These are phyloP conservation scores for Aspergillus cejpii DNA, from an alignment of 2,329 filamentous ascomycete genomes.

Conservation along the genomic window DNA sequence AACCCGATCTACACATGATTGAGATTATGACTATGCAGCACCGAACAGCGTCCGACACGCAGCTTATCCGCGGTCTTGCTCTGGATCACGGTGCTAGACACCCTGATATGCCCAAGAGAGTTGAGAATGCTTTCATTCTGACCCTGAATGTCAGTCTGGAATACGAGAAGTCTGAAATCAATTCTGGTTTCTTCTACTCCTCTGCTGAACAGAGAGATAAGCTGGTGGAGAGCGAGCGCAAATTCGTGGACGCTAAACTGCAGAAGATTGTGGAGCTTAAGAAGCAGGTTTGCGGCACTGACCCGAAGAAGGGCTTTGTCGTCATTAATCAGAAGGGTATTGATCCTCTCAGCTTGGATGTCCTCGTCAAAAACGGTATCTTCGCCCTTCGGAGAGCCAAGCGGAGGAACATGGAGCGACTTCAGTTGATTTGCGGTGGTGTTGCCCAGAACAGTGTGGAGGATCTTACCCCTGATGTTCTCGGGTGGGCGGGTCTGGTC, in stretches of 20 bases:
- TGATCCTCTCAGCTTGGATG: conserved; percentile 89
- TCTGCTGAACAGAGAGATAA: conserved; percentile 96
- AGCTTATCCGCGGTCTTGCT: conserved; percentile 86
- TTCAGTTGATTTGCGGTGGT: conserved; percentile 91
- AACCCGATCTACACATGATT: conserved; percentile 97
- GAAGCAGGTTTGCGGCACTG: conserved; percentile 91
- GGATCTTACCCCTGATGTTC: conserved; percentile 75
- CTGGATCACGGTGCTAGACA: conserved; percentile 93
- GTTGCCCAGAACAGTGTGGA: conserved; percentile 93
- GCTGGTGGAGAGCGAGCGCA: conserved; percentile 92
- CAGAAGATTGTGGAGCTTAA: conserved; percentile 97
- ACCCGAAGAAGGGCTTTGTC: conserved; percentile 91
- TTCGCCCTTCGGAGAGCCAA: conserved; percentile 90
- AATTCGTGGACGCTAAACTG: conserved; percentile 92
- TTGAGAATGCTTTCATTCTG: conserved; percentile 92
- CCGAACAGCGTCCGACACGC: conserved; percentile 88
- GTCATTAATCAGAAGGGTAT: conserved; percentile 99
- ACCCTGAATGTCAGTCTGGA: conserved; percentile 95
- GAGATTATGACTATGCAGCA: conserved; percentile 99
- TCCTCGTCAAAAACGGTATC: conserved; percentile 96
- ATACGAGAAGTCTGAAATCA: conserved; percentile 99
- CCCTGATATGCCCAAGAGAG: conserved; percentile 94
- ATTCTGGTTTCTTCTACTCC: conserved; percentile 98
- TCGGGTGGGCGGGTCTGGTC: conserved; percentile 93
- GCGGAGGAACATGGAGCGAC: conserved; percentile 96